phyloP scores from a whole-genome alignment of 2,329 filamentous ascomycete genomes.

The Annulohypoxylon truncatum region DNA sequence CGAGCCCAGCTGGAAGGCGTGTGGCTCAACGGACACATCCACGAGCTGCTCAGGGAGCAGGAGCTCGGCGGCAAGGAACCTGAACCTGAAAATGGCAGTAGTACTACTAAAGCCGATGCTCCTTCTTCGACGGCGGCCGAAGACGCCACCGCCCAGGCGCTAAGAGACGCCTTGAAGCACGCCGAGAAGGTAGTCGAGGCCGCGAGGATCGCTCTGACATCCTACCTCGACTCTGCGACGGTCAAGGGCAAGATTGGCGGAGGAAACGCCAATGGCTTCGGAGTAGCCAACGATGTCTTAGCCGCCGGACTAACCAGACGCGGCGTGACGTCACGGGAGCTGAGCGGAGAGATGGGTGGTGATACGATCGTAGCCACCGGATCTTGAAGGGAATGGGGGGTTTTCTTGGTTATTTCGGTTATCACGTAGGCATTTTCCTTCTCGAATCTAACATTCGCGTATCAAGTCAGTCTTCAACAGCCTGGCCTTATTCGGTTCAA shows the following conservation, averaged over 20 bases:
- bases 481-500: constrained; percentile 5
- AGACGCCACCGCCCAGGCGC: constrained; percentile 57
- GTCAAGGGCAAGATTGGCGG: constrained; percentile 6
- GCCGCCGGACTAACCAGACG: constrained; percentile 50
- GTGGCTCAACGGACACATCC: constrained; percentile 73
- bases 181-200: constrained; percentile 62
- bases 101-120: background rate
- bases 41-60: constrained; percentile 62
- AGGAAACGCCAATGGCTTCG: constrained; percentile 14
- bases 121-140: constrained; percentile 20
- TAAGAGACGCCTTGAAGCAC: constrained; percentile 57
- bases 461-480: constrained; percentile 35
- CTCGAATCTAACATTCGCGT: constrained; percentile 36
- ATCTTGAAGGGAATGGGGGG: constrained; percentile 6
- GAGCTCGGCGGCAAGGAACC: constrained; percentile 28
- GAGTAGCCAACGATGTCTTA: constrained; percentile 37
- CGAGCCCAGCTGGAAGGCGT: constrained; percentile 64
- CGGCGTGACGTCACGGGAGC: constrained; percentile 64
- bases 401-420: background rate
- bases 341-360: constrained; percentile 72
- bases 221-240: constrained; percentile 49
- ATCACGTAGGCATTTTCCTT: constrained; percentile 1
- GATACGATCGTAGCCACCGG: constrained; percentile 58
- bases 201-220: constrained; percentile 57
- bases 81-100: constrained; percentile 38